phyloP scores from a whole-genome alignment of 495 filamentous ascomycete species.

The Daldinia bambusicola region DNA sequence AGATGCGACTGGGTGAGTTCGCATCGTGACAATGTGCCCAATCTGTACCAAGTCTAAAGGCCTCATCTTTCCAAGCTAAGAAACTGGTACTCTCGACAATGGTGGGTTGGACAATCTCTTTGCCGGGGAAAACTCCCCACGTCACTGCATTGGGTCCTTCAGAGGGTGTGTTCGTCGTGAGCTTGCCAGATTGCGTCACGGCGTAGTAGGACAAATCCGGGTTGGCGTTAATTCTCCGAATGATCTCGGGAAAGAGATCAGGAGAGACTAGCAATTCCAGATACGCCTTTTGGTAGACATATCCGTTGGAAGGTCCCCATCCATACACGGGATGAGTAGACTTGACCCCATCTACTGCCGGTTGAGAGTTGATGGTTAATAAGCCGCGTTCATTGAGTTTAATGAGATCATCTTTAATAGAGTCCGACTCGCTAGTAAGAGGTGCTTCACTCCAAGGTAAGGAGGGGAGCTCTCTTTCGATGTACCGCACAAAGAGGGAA shows the following conservation, averaged over 20 bases:
- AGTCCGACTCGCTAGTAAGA: slow-evolving; percentile 80
- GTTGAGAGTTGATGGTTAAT: slow-evolving; percentile 97
- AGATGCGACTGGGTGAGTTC: slow-evolving; percentile 77
- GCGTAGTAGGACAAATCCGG: slow-evolving; percentile 92
- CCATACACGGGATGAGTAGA: slow-evolving; percentile 87
- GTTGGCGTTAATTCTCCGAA: slow-evolving; percentile 80
- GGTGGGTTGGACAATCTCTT: slow-evolving; percentile 99
- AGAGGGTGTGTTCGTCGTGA: slow-evolving; percentile 83
- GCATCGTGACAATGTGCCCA: slow-evolving; percentile 92
- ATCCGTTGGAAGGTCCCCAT: slow-evolving; percentile 94
- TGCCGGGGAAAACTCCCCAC: slow-evolving; percentile 98
- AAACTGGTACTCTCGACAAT: slow-evolving; percentile 98
- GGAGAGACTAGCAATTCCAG: slow-evolving; percentile 89
- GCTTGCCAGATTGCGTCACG: slow-evolving; percentile 79
- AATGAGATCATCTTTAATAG: slow-evolving; percentile 79
- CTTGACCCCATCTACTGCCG: slow-evolving; percentile 91
- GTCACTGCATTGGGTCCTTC: slow-evolving; percentile 96
- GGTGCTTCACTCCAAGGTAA: slow-evolving; percentile 95
- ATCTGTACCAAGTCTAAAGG: slow-evolving; percentile 88
- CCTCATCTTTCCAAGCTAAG: slow-evolving; percentile 99
- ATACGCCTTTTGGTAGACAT: slow-evolving; percentile 99
- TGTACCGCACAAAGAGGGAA: slow-evolving; percentile 82
- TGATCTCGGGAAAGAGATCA: slow-evolving; percentile 77
- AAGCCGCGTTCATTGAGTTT: slow-evolving; percentile 86
- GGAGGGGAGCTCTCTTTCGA: slow-evolving; percentile 79